phyloP scores from a whole-genome alignment of 2,329 filamentous ascomycete species.

The Cladophialophora chaetospira region DNA sequence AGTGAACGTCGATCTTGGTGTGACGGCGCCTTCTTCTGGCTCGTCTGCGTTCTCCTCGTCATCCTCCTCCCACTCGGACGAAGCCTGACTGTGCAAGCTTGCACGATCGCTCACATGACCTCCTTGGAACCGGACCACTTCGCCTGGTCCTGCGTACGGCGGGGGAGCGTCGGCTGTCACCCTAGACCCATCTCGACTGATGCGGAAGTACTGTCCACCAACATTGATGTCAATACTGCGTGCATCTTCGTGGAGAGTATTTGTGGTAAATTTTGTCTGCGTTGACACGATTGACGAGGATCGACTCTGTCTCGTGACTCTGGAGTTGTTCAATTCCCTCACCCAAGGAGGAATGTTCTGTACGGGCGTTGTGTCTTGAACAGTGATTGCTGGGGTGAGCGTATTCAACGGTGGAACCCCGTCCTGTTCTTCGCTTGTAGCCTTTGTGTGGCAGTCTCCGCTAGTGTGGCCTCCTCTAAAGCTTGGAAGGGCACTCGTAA shows the following conservation, averaged over 20 bases:
- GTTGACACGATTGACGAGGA: conserved; percentile 39
- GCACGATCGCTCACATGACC: not conserved
- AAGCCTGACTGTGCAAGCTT: not conserved
- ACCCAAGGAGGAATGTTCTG: conserved; percentile 26
- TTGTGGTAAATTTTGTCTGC: conserved; percentile 36
- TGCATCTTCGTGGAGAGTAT: conserved; percentile 34
- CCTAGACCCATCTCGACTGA: conserved; percentile 38
- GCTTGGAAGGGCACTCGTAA: conserved; percentile 14
- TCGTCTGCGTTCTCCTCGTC: conserved; percentile 7
- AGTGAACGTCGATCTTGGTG: conserved; percentile 18
- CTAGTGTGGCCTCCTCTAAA: conserved; percentile 1
- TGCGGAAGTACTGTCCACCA: conserved; percentile 36
- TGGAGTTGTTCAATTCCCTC: conserved; percentile 27
- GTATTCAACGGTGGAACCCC: conserved; percentile 7
- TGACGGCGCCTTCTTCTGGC: conserved; percentile 13
- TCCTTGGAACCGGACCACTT: conserved; percentile 12
- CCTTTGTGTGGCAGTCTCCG: not conserved
- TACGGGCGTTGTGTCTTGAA: conserved; percentile 3
- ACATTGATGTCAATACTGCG: conserved; percentile 37
- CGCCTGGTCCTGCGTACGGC: conserved; percentile 28
- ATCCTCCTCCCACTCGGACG: not conserved
- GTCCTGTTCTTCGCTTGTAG: conserved; percentile 11
- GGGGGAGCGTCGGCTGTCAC: conserved; percentile 33
- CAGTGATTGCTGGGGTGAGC: not conserved
- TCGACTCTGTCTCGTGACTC: conserved; percentile 33